phyloP scores from a whole-genome alignment of 192 early-diverging fungal species.

The Paraglomus occultum region DNA sequence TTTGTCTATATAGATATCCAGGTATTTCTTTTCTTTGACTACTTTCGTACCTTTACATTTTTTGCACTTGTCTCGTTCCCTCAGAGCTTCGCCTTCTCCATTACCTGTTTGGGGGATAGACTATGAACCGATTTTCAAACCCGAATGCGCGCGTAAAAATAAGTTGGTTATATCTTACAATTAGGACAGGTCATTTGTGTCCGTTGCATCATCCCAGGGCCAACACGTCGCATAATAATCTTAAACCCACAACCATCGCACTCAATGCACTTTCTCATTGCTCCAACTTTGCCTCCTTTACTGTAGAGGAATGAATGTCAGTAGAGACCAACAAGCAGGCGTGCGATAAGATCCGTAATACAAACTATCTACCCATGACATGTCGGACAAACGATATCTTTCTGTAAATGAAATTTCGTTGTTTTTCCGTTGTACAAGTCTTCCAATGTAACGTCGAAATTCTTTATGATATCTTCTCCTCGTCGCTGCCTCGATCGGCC shows the following conservation, averaged over 20 bases:
- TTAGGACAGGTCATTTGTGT: slow-evolving; percentile 78
- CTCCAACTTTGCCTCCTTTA: slow-evolving; percentile 80
- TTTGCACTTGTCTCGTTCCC: slow-evolving; percentile 87
- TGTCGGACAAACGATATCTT: slow-evolving; percentile 66
- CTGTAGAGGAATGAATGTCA: slow-evolving; percentile 48
- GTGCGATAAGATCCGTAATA: not conserved
- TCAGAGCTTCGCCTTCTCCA: slow-evolving; percentile 82
- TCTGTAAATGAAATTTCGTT: slow-evolving; percentile 77
- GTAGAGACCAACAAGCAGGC: slow-evolving; percentile 41
- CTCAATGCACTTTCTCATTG: slow-evolving; percentile 65
- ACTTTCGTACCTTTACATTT: slow-evolving; percentile 90
- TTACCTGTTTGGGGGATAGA: slow-evolving; percentile 34
- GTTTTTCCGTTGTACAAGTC: slow-evolving; percentile 92
- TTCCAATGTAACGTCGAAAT: slow-evolving; percentile 83
- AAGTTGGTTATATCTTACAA: slow-evolving; percentile 47
- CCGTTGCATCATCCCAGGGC: slow-evolving; percentile 89
- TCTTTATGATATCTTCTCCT: slow-evolving; percentile 62
- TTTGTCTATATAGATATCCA: slow-evolving; percentile 92
- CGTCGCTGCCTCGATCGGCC: slow-evolving; percentile 40
- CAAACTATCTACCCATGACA: slow-evolving; percentile 56
- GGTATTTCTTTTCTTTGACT: slow-evolving; percentile 79
- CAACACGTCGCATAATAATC: slow-evolving; percentile 77
- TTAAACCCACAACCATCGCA: slow-evolving; percentile 83
- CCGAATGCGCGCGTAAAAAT: not conserved
- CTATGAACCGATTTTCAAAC: not conserved